These are phyloP conservation scores for Aspergillus avenaceus DNA, from an alignment of 495 filamentous ascomycete genomes.

Conservation along the genomic window DNA sequence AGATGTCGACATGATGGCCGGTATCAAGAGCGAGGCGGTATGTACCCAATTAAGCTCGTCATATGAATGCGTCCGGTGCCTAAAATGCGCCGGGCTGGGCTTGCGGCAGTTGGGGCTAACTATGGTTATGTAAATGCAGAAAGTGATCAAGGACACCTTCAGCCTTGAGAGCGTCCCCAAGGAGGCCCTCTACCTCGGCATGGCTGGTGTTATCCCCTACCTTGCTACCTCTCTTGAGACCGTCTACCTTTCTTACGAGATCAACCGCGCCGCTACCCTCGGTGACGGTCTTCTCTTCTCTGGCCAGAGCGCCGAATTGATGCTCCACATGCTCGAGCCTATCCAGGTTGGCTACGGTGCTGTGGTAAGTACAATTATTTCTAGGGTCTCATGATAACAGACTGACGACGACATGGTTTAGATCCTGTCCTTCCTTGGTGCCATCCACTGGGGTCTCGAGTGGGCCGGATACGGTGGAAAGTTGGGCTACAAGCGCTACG, in stretches of 20 bases:
- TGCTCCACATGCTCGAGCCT: constrained; percentile 80
- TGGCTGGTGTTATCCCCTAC: constrained; percentile 89
- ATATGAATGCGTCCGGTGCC: background rate
- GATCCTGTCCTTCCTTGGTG: constrained; percentile 95
- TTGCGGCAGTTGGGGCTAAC: constrained; percentile 5
- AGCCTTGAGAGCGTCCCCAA: constrained; percentile 69
- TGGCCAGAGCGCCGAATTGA: constrained; percentile 64
- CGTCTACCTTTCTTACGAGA: constrained; percentile 78
- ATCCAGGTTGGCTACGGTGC: constrained; percentile 93
- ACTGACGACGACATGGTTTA: background rate
- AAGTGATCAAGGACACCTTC: constrained; percentile 85
- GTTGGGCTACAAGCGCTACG: constrained; percentile 73
- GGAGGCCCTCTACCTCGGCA: constrained; percentile 75
- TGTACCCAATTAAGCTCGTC: constrained; percentile 20
- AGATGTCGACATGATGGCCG: constrained; percentile 61
- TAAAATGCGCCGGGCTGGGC: background rate
- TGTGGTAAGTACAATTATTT: constrained; percentile 54
- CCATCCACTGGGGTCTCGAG: constrained; percentile 91
- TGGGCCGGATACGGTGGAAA: constrained; percentile 71
- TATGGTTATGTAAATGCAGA: constrained; percentile 38
- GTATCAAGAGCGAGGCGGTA: constrained; percentile 73
- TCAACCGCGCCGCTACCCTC: constrained; percentile 59
- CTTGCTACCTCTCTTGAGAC: constrained; percentile 81
- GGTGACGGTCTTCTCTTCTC: constrained; percentile 63
- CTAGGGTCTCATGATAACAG: background rate